Conservation (phyloP, 1,139 yeast species). For the Candida mesenterica region DNA sequence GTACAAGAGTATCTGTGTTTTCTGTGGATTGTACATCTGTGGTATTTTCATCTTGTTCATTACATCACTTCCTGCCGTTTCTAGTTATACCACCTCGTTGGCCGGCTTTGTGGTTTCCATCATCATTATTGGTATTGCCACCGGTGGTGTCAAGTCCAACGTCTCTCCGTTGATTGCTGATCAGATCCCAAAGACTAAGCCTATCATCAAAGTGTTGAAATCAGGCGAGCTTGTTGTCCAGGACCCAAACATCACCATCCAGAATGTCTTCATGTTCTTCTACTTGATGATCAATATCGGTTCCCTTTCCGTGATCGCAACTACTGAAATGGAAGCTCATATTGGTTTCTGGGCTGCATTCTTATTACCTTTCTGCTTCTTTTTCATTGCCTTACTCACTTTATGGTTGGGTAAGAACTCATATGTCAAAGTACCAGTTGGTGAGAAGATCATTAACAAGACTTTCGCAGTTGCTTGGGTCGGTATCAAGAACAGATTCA, state of each 20-base stretch:
- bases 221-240: conserved; percentile 24
- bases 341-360: conserved; percentile 31
- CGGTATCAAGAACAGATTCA: conserved; percentile 48
- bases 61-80: conserved; percentile 68
- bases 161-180: conserved; percentile 79
- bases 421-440: conserved; percentile 61
- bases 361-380: conserved; percentile 64
- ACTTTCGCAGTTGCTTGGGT: conserved; percentile 50
- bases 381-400: conserved; percentile 56
- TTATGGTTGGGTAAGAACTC: conserved; percentile 54
- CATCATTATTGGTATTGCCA: conserved; percentile 69
- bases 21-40: conserved; percentile 56
- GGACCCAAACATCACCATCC: conserved; percentile 28
- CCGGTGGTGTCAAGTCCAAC: conserved; percentile 82
- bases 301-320: conserved; percentile 24
- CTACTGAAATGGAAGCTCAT: conserved; percentile 23
- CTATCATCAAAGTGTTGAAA: conserved; percentile 24
- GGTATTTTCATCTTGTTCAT: conserved; percentile 67
- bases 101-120: conserved; percentile 61
- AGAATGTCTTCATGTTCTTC: conserved; percentile 28
- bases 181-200: conserved; percentile 45
- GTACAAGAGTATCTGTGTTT: conserved; percentile 63
- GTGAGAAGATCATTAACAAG: conserved; percentile 60
- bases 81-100: conserved; percentile 44
- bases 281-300: conserved; percentile 29